Base-by-base conservation (phyloP, 78 protist species). In the Dictyostelium capitatum region DNA sequence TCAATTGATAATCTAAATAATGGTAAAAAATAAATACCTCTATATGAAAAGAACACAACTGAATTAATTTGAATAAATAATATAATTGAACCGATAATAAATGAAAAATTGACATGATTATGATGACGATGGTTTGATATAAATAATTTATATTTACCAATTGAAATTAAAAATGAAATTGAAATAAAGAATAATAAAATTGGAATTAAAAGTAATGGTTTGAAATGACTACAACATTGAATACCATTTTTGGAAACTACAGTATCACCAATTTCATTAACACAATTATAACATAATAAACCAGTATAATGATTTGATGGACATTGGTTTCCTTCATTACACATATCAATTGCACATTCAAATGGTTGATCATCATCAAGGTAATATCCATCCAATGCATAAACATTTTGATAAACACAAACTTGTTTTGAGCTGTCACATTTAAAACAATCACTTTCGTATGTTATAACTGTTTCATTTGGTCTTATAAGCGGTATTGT, bases 11-110 rank as follows among this genome's bases (percentile, higher is more conserved):
- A n/a, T 64, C 72, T 64, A 30, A 64, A 64, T 28, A 64, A 64
- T 64, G 72, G 72, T 64, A 64, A 64, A 64, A 64, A n/a, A 30
- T 64, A 64, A 28, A 64, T 64, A 25, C 72, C 72, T 25, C 72
- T 28, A 64, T 25, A 64, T 28, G 72, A 64, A 64, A 25, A 64
- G 72, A 64, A 64, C 25, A 64, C 46, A 8, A 64, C 72, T 64
- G 72, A 64, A 28, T 64, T 64, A 28, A 28, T 64, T 64, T 64
- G 72, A 64, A 64, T 23, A 41, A 64, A 64, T 25, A 64, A 4
- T 10, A 64, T 64, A 11, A 64, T 28, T 64, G 20, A 30, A 11
- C 41, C 19, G 12, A 64, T 64, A n/a, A n/a, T n/a, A n/a, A n/a
- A n/a, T n/a, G n/a, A n/a, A n/a, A n/a, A n/a, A n/a, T n/a, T n/a